Conservation (phyloP, 2,329 filamentous ascomycete species). For the Xylariaceae sp. region DNA sequence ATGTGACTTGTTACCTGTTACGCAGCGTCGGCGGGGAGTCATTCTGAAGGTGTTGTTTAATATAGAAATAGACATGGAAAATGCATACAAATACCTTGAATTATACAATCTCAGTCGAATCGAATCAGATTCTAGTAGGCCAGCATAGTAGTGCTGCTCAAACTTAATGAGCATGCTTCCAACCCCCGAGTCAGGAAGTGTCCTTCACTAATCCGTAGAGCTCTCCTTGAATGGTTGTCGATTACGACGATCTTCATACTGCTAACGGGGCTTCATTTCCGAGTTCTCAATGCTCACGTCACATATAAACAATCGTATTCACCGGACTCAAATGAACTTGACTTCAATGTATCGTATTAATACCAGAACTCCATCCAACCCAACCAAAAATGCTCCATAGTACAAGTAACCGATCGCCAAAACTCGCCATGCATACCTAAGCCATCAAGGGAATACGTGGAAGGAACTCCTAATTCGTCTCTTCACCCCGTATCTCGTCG, state of each 20-base stretch:
- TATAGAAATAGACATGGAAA: background rate
- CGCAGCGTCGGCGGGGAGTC: background rate
- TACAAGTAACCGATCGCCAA: background rate
- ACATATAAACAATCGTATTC: background rate
- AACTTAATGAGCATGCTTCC: too few species aligned
- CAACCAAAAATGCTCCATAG: background rate
- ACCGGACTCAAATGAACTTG: background rate
- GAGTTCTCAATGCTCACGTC: background rate
- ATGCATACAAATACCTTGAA: background rate
- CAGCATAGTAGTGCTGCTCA: too few species aligned
- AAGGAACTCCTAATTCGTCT: background rate
- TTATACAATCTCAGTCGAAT: too few species aligned
- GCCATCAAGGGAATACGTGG: background rate
- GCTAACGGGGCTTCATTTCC: background rate
- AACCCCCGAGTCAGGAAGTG: too few species aligned
- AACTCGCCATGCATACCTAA: background rate
- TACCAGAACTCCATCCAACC: slow-evolving; percentile 11
- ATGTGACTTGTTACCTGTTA: background rate
- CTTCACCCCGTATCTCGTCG: too few species aligned
- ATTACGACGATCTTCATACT: background rate
- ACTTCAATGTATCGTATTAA: slow-evolving; percentile 9
- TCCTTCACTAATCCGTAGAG: too few species aligned
- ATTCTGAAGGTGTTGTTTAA: background rate
- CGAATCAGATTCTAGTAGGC: too few species aligned
- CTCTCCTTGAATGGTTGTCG: too few species aligned